phyloP scores from a whole-genome alignment of 306 rosid species.

The Citrullus amarus region DNA sequence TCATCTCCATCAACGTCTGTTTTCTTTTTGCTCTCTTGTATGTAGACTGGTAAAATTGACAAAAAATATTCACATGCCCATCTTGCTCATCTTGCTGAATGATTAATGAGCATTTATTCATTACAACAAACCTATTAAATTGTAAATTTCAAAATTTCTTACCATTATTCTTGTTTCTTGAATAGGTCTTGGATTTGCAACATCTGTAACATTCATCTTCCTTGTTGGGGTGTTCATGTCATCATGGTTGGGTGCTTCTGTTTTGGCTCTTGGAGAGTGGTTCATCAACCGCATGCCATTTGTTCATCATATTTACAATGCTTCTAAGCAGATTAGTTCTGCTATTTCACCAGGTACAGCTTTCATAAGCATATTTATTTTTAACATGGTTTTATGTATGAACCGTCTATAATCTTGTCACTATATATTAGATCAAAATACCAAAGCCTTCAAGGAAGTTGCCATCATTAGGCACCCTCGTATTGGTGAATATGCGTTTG shows the following conservation, averaged over 20 bases:
- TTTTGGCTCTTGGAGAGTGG: slow-evolving; percentile 88
- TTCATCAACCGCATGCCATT: slow-evolving; percentile 87
- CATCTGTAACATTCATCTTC: slow-evolving; percentile 82
- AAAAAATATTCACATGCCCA: neutral
- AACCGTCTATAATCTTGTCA: neutral
- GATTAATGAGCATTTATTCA: neutral
- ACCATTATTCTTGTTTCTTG: slow-evolving; percentile 4
- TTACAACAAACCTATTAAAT: neutral
- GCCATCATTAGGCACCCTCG: slow-evolving; percentile 94
- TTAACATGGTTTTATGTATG: neutral
- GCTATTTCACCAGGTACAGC: slow-evolving; percentile 86
- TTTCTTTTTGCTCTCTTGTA: neutral
- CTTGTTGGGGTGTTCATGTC: slow-evolving; percentile 91
- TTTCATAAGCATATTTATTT: neutral
- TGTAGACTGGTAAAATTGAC: neutral
- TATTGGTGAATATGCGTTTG: slow-evolving; percentile 88
- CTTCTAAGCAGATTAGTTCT: slow-evolving; percentile 88
- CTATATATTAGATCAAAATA: slow-evolving; percentile 56
- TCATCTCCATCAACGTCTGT: neutral
- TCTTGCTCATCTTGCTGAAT: neutral
- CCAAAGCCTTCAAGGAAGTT: slow-evolving; percentile 89
- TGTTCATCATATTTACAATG: slow-evolving; percentile 81
- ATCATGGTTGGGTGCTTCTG: slow-evolving; percentile 95
- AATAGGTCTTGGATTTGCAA: slow-evolving; percentile 80
- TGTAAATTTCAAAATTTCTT: neutral